These are phyloP conservation scores for Trichoderma asperellum DNA, from an alignment of 2,329 filamentous ascomycete genomes.

Conservation along the genomic window DNA sequence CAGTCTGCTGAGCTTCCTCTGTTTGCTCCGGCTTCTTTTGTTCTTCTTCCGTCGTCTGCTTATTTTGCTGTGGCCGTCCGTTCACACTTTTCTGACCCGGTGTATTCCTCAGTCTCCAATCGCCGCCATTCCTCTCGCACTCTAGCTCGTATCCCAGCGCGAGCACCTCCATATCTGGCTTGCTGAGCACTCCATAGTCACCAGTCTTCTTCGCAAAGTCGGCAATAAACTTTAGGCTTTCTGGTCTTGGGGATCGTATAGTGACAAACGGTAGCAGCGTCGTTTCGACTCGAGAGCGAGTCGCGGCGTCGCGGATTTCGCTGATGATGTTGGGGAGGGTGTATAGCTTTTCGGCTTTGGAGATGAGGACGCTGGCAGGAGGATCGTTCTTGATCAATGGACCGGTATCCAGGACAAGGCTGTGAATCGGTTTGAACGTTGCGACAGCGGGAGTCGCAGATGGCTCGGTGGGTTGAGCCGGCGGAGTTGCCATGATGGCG, in stretches of 20 bases:
- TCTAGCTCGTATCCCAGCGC: conserved; percentile 95
- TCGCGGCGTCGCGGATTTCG: conserved; percentile 86
- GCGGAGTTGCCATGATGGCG: conserved; percentile 34
- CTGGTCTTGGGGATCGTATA: conserved; percentile 71
- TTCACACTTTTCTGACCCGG: conserved; percentile 81
- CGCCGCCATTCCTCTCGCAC: conserved; percentile 84
- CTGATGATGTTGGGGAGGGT: conserved; percentile 84
- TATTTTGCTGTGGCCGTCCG: conserved; percentile 52
- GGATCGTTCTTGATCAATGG: conserved; percentile 94
- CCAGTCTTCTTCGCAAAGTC: conserved; percentile 90
- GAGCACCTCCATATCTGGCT: conserved; percentile 84
- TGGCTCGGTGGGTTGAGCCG: conserved; percentile 26
- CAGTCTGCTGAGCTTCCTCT: conserved; percentile 32
- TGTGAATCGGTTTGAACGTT: conserved; percentile 70
- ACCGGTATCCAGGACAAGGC: conserved; percentile 86
- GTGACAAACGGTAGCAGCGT: conserved; percentile 84
- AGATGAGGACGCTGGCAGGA: conserved; percentile 77
- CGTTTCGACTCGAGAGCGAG: conserved; percentile 79
- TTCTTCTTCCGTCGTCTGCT: conserved; percentile 34
- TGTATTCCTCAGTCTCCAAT: conserved; percentile 78
- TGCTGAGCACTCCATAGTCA: conserved; percentile 84
- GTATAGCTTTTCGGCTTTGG: conserved; percentile 74
- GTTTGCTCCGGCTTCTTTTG: conserved; percentile 29
- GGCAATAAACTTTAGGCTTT: conserved; percentile 77
- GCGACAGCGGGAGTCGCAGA: conserved; percentile 27